Evolutionary conservation across 2,329 filamentous ascomycete species (phyloP), one percentile per base, ranked within the genome.

Genomic region (Incumbomyces delicatus): DNA sequence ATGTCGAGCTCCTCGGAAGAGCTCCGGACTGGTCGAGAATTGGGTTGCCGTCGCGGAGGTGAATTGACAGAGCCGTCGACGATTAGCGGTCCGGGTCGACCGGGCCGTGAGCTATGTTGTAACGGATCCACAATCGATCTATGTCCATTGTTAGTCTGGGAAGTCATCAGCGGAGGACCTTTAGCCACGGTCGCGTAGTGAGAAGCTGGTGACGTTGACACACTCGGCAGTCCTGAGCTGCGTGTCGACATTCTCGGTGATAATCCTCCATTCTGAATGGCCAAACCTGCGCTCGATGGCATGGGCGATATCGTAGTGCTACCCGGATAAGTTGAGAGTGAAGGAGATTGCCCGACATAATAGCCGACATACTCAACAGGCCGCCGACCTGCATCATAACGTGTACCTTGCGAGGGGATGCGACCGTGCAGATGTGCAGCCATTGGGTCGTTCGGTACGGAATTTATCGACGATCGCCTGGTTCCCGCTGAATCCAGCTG

Each of bases 311-410:
- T 50, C 49, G 66, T 61, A 4, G 61, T 55, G 29, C 60, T 64
- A 18, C 67, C 64, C 45, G 66, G 63, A 51, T 66, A 66, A 12
- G 63, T 53, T 45, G 67, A 64, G 37, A 67, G 50, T 41, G 69
- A 69, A 18, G 67, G 65, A 11, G 68, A 66, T 38, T 64, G 66
- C 38, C 64, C 63, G 33, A 72, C 54, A 53, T 70, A 72, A 53
- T 72, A 72, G 17, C 67, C 63, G 50, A 69, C 57, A 52, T 68
- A 69, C 41, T 72, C 70, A n/a, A 65, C 58, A 8, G 62, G 53
- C 37, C 67, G 48, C 68, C 67, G 44, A 60, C 52, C 30, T 60
- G 65, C 2, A 58, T 60, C 46, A 58, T 61, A 46, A 60, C 65
- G 22, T 62, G 60, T 41, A 63, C 50, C 41, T 10, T 37, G 42